Conservation (phyloP, 352 stramenopile species). For the Pythium folliculosum region DNA sequence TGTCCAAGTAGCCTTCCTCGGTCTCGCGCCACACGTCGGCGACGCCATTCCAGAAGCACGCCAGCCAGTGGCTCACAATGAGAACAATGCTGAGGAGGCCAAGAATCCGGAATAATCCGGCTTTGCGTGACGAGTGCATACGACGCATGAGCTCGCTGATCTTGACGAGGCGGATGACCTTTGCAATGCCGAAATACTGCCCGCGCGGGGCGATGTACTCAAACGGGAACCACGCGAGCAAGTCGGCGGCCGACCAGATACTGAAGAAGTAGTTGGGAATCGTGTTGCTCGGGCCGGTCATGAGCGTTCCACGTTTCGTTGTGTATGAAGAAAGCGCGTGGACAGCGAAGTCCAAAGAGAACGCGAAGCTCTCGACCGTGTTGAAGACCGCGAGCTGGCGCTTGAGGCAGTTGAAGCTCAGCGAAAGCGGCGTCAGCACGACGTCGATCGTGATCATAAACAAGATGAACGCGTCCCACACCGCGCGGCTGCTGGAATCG, state of each 20-base stretch:
- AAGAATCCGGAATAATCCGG: slow-evolving; percentile 58
- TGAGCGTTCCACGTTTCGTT: slow-evolving; percentile 45
- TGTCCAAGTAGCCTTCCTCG: slow-evolving; percentile 31
- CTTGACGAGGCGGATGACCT: slow-evolving; percentile 73
- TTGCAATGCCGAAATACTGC: slow-evolving; percentile 57
- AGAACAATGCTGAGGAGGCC: slow-evolving; percentile 55
- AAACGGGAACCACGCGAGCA: slow-evolving; percentile 75
- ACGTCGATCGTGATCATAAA: not conserved
- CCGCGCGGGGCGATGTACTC: slow-evolving; percentile 43
- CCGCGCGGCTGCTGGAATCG: slow-evolving; percentile 39
- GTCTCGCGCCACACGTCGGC: slow-evolving; percentile 46
- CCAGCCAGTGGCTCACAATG: slow-evolving; percentile 52
- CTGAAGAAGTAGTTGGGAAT: slow-evolving; percentile 53
- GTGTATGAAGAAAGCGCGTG: slow-evolving; percentile 61
- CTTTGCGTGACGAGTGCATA: slow-evolving; percentile 71
- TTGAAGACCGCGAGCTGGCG: slow-evolving; percentile 37
- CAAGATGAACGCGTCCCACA: slow-evolving; percentile 55
- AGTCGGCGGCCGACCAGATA: slow-evolving; percentile 55
- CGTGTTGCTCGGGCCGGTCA: slow-evolving; percentile 49
- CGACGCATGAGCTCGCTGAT: slow-evolving; percentile 59
- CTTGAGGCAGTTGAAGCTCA: slow-evolving; percentile 48
- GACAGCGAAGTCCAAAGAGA: slow-evolving; percentile 56
- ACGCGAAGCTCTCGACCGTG: slow-evolving; percentile 41
- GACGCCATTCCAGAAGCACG: slow-evolving; percentile 68
- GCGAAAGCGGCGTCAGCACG: slow-evolving; percentile 35